Conservation (phyloP, 2,329 filamentous ascomycete species). For the Xylariaceae sp. region DNA sequence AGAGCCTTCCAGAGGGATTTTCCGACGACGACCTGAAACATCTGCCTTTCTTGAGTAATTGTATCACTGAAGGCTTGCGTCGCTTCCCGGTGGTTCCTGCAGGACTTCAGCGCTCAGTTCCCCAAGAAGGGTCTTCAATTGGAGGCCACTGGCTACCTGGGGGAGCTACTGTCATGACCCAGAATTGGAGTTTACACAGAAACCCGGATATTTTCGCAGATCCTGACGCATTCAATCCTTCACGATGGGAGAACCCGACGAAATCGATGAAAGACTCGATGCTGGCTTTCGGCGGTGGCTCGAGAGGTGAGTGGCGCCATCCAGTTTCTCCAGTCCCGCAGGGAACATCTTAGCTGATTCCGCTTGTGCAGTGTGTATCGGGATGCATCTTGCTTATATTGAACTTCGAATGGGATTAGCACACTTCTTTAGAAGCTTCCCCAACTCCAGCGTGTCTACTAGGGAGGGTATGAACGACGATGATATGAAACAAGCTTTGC, state of each 20-base stretch:
- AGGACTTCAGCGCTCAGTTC: slow-evolving; percentile 40
- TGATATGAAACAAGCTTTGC: slow-evolving; percentile 35
- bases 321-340: not conserved
- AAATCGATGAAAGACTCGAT: slow-evolving; percentile 45
- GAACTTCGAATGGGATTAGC: slow-evolving; percentile 52
- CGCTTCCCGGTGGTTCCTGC: slow-evolving; percentile 41
- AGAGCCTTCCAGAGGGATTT: slow-evolving; percentile 31
- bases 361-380: slow-evolving; percentile 44
- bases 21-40: slow-evolving; percentile 33
- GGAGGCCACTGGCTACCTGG: slow-evolving; percentile 39
- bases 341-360: not conserved
- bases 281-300: slow-evolving; percentile 51
- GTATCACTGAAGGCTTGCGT: slow-evolving; percentile 46
- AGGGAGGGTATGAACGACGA: slow-evolving; percentile 35
- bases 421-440: slow-evolving; percentile 50
- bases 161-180: slow-evolving; percentile 39
- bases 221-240: slow-evolving; percentile 36
- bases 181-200: slow-evolving; percentile 48
- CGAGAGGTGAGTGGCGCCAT: slow-evolving; percentile 36
- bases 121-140: slow-evolving; percentile 38
- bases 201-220: slow-evolving; percentile 39
- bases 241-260: slow-evolving; percentile 36
- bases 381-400: slow-evolving; percentile 55
- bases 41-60: slow-evolving; percentile 40
- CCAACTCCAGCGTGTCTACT: slow-evolving; percentile 31